Base-by-base conservation (phyloP, 2,329 filamentous ascomycete genomes). In the Peltaster fructicola region DNA sequence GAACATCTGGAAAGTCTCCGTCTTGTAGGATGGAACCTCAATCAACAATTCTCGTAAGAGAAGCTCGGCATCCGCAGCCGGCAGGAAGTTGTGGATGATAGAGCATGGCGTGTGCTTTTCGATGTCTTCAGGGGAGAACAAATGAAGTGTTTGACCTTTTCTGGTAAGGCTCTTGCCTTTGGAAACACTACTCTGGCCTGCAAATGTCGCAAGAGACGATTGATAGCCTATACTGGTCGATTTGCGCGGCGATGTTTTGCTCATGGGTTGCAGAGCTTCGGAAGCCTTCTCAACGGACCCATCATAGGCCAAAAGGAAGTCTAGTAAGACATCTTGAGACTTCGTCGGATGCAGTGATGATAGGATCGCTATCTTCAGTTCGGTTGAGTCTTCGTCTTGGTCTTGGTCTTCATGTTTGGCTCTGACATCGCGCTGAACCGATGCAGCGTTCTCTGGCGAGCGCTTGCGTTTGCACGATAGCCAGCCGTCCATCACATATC, bases 1-100 rank as follows among this genome's bases (percentile, higher is more conserved):
- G 47, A 93, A 93, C 1, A 95, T 55, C 44, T 88, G 79, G 43
- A 93, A 92, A 0, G 68, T 72, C 13, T 68, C 65, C 34, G 63
- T 68, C 24, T 71, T 59, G 44, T 82, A 92, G 0, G 73, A 67
- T 12, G 65, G 56, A 1, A 76, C 63, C 51, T 93, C 81, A 2
- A 63, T 53, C 1, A 93, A 52, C 17, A 95, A 61, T 46, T 95
- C 84, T 15, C 51, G 48, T 1, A 95, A 57, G 8, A 98, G 59
- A 1, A 63, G 59, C 35, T 81, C 74, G 18, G 88, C 85, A 30
- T 77, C 61, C 2, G 72, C 58, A 0, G 60, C 15, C 0, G 80
- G 71, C 1, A 98, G 59, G 39, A 95, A 93, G 42, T 92, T 88
- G 51, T 91, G 82, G 27, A 93, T 71, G 36, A 95, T 77, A 7